Conservation (phyloP, 2,329 filamentous ascomycete species). For the Simplicillium sp. region DNA sequence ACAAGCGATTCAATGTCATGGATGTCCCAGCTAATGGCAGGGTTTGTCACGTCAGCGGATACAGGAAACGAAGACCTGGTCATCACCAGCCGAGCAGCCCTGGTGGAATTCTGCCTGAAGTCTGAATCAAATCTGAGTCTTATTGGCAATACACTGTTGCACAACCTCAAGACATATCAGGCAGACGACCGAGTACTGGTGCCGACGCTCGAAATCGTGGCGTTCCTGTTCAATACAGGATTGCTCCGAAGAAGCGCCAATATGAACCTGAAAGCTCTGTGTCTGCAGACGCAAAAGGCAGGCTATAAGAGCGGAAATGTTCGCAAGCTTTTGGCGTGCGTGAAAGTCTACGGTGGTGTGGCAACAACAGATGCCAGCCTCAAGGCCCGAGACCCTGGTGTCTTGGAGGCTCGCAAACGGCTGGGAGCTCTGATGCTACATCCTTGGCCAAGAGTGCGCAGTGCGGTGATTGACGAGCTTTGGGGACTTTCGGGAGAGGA, state of each 20-base stretch:
- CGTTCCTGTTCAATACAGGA: constrained; percentile 63
- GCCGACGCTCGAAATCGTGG: constrained; percentile 66
- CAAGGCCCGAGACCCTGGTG: constrained; percentile 16
- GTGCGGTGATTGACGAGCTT: constrained; percentile 49
- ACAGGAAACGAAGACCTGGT: constrained; percentile 70
- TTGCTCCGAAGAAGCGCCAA: constrained; percentile 30
- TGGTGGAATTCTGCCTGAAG: constrained; percentile 43
- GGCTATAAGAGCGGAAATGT: constrained; percentile 79
- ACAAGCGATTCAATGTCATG: constrained; percentile 23
- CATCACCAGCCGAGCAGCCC: constrained; percentile 55
- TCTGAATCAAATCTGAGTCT: constrained; percentile 28
- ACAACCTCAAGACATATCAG: constrained; percentile 42
- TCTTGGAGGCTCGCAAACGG: constrained; percentile 53
- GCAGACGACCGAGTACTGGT: constrained; percentile 62
- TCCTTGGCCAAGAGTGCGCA: constrained; percentile 69
- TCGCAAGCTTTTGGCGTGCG: constrained; percentile 68
- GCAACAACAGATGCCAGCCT: constrained; percentile 25
- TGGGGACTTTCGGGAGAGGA: constrained; percentile 34
- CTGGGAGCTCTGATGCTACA: constrained; percentile 66
- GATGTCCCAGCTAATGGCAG: constrained; percentile 50
- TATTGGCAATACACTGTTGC: constrained; percentile 40
- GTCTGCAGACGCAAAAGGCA: constrained; percentile 63
- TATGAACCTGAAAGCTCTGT: constrained; percentile 46
- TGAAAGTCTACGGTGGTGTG: constrained; percentile 70
- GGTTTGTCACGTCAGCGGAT: constrained; percentile 64